Conservation (phyloP, 2,329 filamentous ascomycete genomes). For the Pseudogymnoascus sp. region DNA sequence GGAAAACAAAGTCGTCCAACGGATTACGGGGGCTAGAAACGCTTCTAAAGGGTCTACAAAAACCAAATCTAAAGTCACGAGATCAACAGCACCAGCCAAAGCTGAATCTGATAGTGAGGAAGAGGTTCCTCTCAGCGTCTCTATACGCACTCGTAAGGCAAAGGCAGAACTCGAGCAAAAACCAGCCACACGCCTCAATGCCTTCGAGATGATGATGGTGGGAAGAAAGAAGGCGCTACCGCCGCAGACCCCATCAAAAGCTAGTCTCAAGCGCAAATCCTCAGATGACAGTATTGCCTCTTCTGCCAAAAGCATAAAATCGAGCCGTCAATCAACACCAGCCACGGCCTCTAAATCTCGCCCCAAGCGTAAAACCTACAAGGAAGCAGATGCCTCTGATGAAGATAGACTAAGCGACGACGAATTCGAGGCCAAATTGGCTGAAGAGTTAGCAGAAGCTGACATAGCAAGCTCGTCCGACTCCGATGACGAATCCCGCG, state of each 20-base stretch:
- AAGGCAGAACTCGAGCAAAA: constrained; percentile 14
- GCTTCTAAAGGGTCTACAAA: constrained; percentile 10
- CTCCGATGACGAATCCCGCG: constrained; percentile 47
- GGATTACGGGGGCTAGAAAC: constrained; percentile 38
- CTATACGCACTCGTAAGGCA: constrained; percentile 21
- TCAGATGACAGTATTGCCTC: constrained; percentile 31
- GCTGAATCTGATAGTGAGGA: constrained; percentile 24
- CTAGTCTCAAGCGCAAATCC: constrained; percentile 49
- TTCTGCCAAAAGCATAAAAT: constrained; percentile 65
- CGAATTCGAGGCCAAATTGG: constrained; percentile 74
- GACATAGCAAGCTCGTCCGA: constrained; percentile 28
- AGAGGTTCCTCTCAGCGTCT: constrained; percentile 20
- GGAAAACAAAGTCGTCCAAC: constrained; percentile 68
- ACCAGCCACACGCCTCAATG: constrained; percentile 31
- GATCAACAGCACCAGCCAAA: constrained; percentile 10
- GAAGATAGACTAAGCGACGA: constrained; percentile 66
- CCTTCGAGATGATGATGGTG: constrained; percentile 38
- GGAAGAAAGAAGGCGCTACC: constrained; percentile 14
- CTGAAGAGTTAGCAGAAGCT: constrained; percentile 47
- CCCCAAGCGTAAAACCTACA: constrained; percentile 41
- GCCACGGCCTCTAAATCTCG: constrained; percentile 41
- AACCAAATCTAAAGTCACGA: background rate
- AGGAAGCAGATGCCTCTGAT: constrained; percentile 51
- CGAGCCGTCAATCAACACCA: constrained; percentile 69
- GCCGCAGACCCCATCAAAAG: constrained; percentile 22